A percentile compares a stretch with the other conserved stretches of the same genome.
Evolutionary conservation across 2,329 filamentous ascomycete species (phyloP).

Genomic region (Fusarium bulbicola): DNA sequence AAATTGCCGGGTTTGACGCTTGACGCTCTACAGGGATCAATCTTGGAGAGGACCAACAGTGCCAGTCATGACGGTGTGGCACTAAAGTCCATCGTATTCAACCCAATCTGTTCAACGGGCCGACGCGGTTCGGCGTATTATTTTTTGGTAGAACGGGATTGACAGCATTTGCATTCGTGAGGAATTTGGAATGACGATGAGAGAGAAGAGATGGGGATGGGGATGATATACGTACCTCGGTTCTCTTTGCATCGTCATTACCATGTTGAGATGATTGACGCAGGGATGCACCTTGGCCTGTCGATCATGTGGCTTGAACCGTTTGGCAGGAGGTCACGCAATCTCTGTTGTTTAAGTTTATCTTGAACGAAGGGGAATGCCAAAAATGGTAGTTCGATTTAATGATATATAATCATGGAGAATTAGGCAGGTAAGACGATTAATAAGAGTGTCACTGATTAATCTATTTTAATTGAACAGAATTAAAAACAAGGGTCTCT

Average conservation of each 20-base stretch:
- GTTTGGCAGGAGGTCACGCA: neutral
- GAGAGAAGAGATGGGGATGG: neutral
- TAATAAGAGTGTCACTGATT: neutral
- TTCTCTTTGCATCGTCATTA: neutral
- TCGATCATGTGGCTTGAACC: conserved; percentile 12
- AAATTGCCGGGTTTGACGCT: conserved; percentile 12
- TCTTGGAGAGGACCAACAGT: neutral
- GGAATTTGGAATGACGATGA: neutral
- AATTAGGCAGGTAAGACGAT: neutral
- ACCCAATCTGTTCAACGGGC: conserved; percentile 2
- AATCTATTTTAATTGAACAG: neutral
- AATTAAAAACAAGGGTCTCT: conserved; percentile 8
- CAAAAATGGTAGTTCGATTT: neutral
- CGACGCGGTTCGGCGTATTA: conserved; percentile 10
- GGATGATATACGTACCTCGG: neutral
- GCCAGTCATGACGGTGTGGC: conserved; percentile 15
- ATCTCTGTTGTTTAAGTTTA: neutral
- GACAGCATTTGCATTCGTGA: neutral
- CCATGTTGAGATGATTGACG: neutral
- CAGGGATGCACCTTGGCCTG: conserved; percentile 14
- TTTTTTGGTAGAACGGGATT: neutral
- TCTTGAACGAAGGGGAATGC: neutral
- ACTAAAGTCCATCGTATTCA: conserved; percentile 5
- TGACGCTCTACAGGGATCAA: neutral
- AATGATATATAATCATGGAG: neutral